phyloP scores from a whole-genome alignment of 352 stramenopile genomes.

The Phytophthora pistaciae region DNA sequence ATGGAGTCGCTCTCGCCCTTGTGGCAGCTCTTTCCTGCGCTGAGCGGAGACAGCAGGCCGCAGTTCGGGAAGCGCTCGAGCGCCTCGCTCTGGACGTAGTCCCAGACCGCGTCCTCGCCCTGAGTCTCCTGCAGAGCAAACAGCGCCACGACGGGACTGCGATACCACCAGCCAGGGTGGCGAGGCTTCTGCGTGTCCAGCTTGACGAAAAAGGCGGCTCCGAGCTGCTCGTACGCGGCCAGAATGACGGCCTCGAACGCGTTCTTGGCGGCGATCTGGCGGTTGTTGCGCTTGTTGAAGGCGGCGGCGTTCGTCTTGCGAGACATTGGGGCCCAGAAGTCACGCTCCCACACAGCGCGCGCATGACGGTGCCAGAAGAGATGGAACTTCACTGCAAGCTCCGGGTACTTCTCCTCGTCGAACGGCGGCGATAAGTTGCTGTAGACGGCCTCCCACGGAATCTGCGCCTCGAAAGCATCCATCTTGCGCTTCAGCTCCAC shows the following conservation, averaged over 20 bases:
- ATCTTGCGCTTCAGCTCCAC: slow-evolving; percentile 28
- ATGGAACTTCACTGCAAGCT: slow-evolving; percentile 33
- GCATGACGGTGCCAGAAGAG: slow-evolving; percentile 49
- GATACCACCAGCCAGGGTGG: slow-evolving; percentile 73
- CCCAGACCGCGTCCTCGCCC: slow-evolving; percentile 38
- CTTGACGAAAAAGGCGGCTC: slow-evolving; percentile 52
- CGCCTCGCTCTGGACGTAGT: slow-evolving; percentile 46
- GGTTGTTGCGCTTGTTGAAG: slow-evolving; percentile 36
- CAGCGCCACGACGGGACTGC: slow-evolving; percentile 44
- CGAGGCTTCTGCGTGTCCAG: slow-evolving; percentile 41
- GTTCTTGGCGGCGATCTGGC: slow-evolving; percentile 44
- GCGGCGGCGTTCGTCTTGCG: slow-evolving; percentile 6
- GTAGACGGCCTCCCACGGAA: slow-evolving; percentile 51
- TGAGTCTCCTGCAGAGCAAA: slow-evolving; percentile 35
- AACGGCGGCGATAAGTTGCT: slow-evolving; percentile 48
- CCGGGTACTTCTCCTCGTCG: slow-evolving; percentile 30
- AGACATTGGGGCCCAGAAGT: slow-evolving; percentile 56
- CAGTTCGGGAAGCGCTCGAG: slow-evolving; percentile 56
- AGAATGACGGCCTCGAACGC: slow-evolving; percentile 48
- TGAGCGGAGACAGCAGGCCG: slow-evolving; percentile 42
- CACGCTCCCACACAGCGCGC: slow-evolving; percentile 60
- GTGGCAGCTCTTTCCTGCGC: slow-evolving; percentile 26
- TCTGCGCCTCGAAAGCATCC: slow-evolving; percentile 29
- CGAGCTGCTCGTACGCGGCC: slow-evolving; percentile 39
- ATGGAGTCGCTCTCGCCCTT: slow-evolving; percentile 31